Evolutionary conservation across 176 grass and related monocot species (phyloP).

Genomic region (Carex scoparia): DNA sequence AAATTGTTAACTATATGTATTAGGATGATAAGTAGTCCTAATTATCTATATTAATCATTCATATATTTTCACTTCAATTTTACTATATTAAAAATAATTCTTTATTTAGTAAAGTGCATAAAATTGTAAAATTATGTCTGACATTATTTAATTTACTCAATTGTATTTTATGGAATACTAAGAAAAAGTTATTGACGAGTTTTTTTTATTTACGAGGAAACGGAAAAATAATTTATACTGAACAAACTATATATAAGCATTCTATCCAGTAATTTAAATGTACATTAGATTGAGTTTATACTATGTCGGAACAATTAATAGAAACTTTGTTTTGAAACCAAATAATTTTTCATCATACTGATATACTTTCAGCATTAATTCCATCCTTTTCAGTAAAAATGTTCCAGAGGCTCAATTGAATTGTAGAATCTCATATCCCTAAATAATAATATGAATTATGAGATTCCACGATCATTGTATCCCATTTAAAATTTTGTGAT

Average conservation of each 20-base stretch:
- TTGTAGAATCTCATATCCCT: not conserved
- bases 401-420: not conserved
- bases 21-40: not conserved
- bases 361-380: not conserved
- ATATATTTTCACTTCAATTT: not conserved
- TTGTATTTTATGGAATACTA: too few species aligned
- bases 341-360: not conserved
- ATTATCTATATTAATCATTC: not conserved
- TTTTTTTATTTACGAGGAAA: not conserved
- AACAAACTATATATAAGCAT: not conserved
- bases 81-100: not conserved
- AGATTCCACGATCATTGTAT: not conserved
- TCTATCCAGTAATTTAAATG: not conserved
- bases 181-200: not conserved
- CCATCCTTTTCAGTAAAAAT: not conserved
- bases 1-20: not conserved
- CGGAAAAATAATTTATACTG: not conserved
- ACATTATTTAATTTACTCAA: not conserved
- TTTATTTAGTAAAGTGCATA: not conserved
- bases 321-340: not conserved
- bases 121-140: not conserved
- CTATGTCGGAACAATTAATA: not conserved
- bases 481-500: not conserved
- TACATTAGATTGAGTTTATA: not conserved
- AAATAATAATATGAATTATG: not conserved